phyloP scores from a whole-genome alignment of 257 asterid species.

The Capsicum rhomboideum region DNA sequence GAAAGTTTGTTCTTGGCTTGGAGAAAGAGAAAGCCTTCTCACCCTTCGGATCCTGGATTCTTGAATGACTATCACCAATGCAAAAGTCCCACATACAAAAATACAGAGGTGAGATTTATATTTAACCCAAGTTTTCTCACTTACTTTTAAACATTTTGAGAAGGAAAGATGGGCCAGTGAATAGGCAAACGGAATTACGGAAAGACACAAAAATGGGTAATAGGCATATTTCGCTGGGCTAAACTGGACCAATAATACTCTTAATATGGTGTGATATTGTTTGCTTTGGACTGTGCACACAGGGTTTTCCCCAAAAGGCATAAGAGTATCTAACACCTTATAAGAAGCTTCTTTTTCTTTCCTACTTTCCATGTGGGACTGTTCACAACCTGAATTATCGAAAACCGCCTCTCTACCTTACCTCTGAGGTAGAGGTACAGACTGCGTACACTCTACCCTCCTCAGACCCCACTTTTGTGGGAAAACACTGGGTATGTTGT shows the following conservation, averaged over 20 bases:
- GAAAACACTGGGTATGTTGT: no score
- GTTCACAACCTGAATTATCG: background rate
- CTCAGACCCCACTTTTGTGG: no score
- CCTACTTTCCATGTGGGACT: background rate
- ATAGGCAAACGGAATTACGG: background rate
- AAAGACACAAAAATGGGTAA: background rate
- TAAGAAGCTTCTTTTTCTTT: background rate
- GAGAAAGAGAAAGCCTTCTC: background rate
- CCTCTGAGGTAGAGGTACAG: no score
- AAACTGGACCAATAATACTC: background rate
- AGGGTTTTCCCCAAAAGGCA: background rate
- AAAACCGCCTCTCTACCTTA: no score
- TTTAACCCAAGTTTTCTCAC: background rate
- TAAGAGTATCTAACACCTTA: background rate
- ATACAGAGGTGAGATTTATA: slow-evolving; percentile 31
- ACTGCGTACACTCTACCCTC: no score
- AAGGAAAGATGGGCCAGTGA: background rate
- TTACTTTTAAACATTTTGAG: background rate
- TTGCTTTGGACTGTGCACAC: background rate
- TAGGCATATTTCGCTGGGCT: background rate
- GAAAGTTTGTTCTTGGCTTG: slow-evolving; percentile 1
- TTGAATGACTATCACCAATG: slow-evolving; percentile 45
- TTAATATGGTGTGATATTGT: background rate
- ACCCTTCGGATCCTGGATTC: slow-evolving; percentile 30
- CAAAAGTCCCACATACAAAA: slow-evolving; percentile 40